Conservation (phyloP, 208 protist species). For the Leishmania guyanensis region DNA sequence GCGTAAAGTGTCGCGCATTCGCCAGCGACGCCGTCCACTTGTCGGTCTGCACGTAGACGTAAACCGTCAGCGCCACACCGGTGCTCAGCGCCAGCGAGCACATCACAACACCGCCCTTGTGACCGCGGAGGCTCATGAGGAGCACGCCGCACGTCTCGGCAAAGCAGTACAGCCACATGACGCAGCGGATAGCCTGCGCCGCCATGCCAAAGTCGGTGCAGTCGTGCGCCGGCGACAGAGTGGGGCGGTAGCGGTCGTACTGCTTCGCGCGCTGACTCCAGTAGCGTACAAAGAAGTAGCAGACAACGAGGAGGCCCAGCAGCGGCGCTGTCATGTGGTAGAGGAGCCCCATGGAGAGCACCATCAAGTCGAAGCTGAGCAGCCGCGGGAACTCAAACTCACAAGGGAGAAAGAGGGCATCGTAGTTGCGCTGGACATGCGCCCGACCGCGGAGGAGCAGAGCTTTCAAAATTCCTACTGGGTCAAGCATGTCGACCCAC, state of each 20-base stretch:
- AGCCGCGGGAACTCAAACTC: slow-evolving; percentile 54
- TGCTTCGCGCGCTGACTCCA: slow-evolving; percentile 66
- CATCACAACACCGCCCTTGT: slow-evolving; percentile 50
- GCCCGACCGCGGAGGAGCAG: slow-evolving; percentile 48
- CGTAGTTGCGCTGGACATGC: slow-evolving; percentile 76
- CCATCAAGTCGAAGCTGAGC: slow-evolving; percentile 78
- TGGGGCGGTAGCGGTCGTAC: slow-evolving; percentile 72
- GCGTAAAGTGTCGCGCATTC: slow-evolving; percentile 35
- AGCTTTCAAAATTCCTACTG: slow-evolving; percentile 46
- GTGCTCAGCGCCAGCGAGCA: slow-evolving; percentile 52
- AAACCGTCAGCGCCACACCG: slow-evolving; percentile 39
- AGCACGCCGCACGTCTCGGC: slow-evolving; percentile 62
- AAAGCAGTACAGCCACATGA: slow-evolving; percentile 67
- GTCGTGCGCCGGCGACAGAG: slow-evolving; percentile 49
- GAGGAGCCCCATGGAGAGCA: slow-evolving; percentile 79
- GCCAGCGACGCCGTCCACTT: slow-evolving; percentile 58
- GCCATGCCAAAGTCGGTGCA: slow-evolving; percentile 73
- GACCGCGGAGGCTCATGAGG: slow-evolving; percentile 64
- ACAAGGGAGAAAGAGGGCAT: slow-evolving; percentile 65
- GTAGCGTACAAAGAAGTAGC: slow-evolving; percentile 79
- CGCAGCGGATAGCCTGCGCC: slow-evolving; percentile 69
- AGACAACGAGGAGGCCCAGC: slow-evolving; percentile 54
- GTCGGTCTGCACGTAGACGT: slow-evolving; percentile 51
- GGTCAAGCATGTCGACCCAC: slow-evolving; percentile 73
- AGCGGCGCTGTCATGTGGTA: slow-evolving; percentile 88